These are phyloP conservation scores for Apiospora rasikravindrae DNA, from an alignment of 2,329 filamentous ascomycete genomes.

Conservation along the genomic window DNA sequence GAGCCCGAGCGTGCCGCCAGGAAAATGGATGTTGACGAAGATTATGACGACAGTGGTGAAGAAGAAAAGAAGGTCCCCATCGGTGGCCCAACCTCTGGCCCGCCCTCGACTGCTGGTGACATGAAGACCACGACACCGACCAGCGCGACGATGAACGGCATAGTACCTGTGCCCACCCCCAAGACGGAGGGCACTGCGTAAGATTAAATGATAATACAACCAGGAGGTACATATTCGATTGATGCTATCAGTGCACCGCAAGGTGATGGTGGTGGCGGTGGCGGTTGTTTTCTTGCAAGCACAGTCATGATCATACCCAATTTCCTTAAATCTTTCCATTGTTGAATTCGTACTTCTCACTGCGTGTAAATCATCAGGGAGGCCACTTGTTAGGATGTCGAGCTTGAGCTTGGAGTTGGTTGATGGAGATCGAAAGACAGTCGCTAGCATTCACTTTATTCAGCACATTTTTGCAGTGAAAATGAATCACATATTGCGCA, in stretches of 20 bases:
- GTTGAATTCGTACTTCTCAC: background rate
- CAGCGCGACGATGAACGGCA: constrained; percentile 26
- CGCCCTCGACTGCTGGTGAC: constrained; percentile 55
- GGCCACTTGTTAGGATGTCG: constrained; percentile 22
- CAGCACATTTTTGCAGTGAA: background rate
- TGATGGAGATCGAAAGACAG: constrained; percentile 28
- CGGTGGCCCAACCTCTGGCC: constrained; percentile 50
- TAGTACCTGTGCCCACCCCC: constrained; percentile 43
- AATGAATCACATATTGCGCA: background rate
- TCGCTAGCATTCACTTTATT: constrained; percentile 24
- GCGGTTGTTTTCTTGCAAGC: constrained; percentile 9
- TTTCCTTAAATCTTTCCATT: constrained; percentile 15
- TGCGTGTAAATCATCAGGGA: constrained; percentile 26
- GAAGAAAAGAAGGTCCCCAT: constrained; percentile 71
- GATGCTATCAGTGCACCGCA: constrained; percentile 7
- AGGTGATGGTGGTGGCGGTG: background rate
- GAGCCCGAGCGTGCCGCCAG: constrained; percentile 85
- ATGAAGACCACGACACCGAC: constrained; percentile 49
- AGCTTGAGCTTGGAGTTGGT: constrained; percentile 22
- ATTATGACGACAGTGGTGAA: constrained; percentile 94
- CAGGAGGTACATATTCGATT: constrained; percentile 14
- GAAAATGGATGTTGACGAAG: constrained; percentile 96
- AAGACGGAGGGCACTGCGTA: constrained; percentile 51
- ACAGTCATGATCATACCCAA: constrained; percentile 20
- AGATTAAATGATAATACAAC: constrained; percentile 15